phyloP scores from a whole-genome alignment of 2,329 filamentous ascomycete genomes.

The Talaromyces sp. region DNA sequence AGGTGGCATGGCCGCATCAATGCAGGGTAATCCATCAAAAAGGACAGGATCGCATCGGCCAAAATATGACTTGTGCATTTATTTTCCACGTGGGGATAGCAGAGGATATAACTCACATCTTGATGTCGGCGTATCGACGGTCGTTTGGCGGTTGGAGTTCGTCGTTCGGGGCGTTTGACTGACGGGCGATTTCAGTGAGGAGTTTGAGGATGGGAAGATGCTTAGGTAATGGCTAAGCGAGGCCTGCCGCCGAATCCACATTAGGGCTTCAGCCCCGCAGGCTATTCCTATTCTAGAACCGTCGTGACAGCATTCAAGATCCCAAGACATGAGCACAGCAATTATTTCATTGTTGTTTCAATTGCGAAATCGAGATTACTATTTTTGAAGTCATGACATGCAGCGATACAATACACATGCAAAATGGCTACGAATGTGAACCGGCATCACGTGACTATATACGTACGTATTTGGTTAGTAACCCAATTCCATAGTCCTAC shows the following conservation, averaged over 20 bases:
- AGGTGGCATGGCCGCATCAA: constrained; percentile 14
- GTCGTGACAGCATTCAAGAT: not conserved
- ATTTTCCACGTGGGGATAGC: constrained; percentile 11
- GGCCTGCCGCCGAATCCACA: constrained; percentile 20
- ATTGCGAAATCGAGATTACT: not conserved
- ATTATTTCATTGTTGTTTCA: not conserved
- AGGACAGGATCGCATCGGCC: constrained; percentile 15
- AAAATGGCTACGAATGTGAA: not conserved
- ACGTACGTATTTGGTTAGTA: not conserved
- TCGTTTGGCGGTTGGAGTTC: constrained; percentile 41
- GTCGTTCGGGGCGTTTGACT: constrained; percentile 33
- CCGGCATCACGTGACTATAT: not conserved
- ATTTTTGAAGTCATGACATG: not conserved
- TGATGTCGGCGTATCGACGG: constrained; percentile 42
- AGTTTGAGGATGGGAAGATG: constrained; percentile 33
- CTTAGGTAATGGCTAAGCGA: constrained; percentile 40
- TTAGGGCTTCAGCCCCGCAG: constrained; percentile 31
- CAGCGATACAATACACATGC: not conserved
- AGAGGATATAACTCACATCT: constrained; percentile 37
- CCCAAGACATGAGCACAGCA: not conserved
- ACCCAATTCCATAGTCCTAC: not conserved
- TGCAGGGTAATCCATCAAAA: constrained; percentile 1
- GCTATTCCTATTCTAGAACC: constrained; percentile 13
- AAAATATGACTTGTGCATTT: constrained; percentile 16
- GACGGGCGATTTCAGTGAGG: constrained; percentile 33